Base-by-base conservation (phyloP, 192 early-diverging fungal species). In the Gigaspora rosea region DNA sequence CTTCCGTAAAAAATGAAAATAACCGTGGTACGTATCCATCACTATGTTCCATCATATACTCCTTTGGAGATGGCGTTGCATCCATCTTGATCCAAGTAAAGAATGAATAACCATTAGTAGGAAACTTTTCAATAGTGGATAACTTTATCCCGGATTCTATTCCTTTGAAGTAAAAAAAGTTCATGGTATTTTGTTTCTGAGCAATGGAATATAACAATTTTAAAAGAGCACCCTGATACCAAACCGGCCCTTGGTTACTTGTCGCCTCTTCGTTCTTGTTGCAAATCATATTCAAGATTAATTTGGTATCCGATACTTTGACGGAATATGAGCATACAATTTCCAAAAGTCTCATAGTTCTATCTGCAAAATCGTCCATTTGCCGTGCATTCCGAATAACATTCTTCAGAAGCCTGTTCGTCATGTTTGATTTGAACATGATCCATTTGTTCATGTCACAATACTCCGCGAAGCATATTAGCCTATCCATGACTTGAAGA, bases 61-160 rank as follows among this genome's bases (percentile, higher is more conserved):
- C 54, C 2, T 75, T 64, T 46, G 16, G 22, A 33, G 63, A 76
- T 51, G 49, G 48, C 2, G 20, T 1, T 7, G 50, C 9, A 67
- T 76, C 75, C 75, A 76, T 47, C 36, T 76, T 76, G 20, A 76
- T 64, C 75, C 75, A 76, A 41, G 75, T 76, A 15, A 76, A 76
- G 4, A 76, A 76, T 7, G 75, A 76, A 54, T 76, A 76, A 46
- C 75, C 75, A 76, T 68, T 76, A 11, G 11, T 12, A 4, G 75
- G 75, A 76, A 76, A 76, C 54, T 76, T 76, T 20, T 76, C 75
- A 36, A 76, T 76, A 5, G 32, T 8, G 11, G 62, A 58, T 56
- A 76, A 48, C 56, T 59, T 22, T 51, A 76, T 50, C 3, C 75
- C 75, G 35, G 75, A 76, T 20, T 67, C 64, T 1, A n/a, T 67